Evolutionary conservation across 2,329 filamentous ascomycete species (phyloP), one percentile per base, ranked within the genome.

Genomic region (Volutella citrinella): DNA sequence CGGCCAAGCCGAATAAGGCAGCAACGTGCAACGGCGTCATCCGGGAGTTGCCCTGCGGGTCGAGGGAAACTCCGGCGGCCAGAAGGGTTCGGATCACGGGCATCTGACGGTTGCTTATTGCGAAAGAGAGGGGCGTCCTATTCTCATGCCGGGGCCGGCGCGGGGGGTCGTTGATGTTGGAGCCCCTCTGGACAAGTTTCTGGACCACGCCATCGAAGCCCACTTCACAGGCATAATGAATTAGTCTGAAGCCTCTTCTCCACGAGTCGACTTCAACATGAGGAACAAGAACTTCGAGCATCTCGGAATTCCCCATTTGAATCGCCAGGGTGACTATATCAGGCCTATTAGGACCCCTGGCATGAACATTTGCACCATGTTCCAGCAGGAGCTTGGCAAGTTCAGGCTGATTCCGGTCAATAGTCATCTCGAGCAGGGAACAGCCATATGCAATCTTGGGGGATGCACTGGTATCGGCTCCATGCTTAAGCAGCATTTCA

Each of bases 21-120:
- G 44, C 39, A 12, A 47, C 40, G 10, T 45, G 35, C 5, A 48
- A 11, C n/a, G n/a, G n/a, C n/a, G n/a, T n/a, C n/a, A n/a, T n/a
- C n/a, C n/a, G n/a, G n/a, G n/a, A n/a, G n/a, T n/a, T n/a, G n/a
- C n/a, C n/a, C n/a, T n/a, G n/a, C n/a, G 15, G 3, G 19, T 27
- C 3, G 32, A 15, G 2, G 41, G 42, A 16, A 34, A 42, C 9
- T 48, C 44, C 44, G 27, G 38, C 46, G 22, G 23, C 34, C 5
- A 47, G 11, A 17, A 45, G 34, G 4, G 27, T 25, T 24, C 35
- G 35, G 10, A 48, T 12, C 16, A 45, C 24, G 14, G 37, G 23
- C 14, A 32, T 31, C 7, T 43, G 34, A 7, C 39, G 19, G 17
- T 28, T 19, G 10, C 41, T 33, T 7, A 30, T 44, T 14, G 36